phyloP scores from a whole-genome alignment of 306 rosid genomes.

The cucumber (Cucumis sativus) region Cucumber_9930_V3 NC_026656.2:12341001-12341500 shows the following conservation, averaged over 20 bases:
- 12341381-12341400: neutral
- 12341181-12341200: neutral
- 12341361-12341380: neutral
- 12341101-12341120: slow-evolving; percentile 92
- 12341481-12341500: neutral
- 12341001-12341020: neutral
- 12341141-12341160: slow-evolving; percentile 48
- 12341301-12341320: neutral
- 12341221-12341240: neutral
- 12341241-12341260: neutral
- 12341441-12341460: neutral
- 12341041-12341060: neutral
- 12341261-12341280: neutral
- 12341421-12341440: neutral
- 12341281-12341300: neutral
- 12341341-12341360: neutral
- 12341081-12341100: slow-evolving; percentile 95
- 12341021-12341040: neutral
- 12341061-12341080: neutral
- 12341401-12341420: no score
- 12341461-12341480: neutral
- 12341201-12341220: neutral
- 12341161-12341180: neutral
- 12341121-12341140: slow-evolving; percentile 63
- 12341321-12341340: neutral